A percentile compares a stretch with the other conserved stretches of the same genome.
These are phyloP conservation scores for Daucus carota DNA, from an alignment of 129 eudicot genomes.

Conservation along the genomic window DH1_v3.0 NC_030389.2:41486001-41486500, in stretches of 20 bases:
- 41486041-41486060: slow-evolving; percentile 35
- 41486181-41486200: slow-evolving; percentile 33
- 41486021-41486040: background rate
- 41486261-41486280: slow-evolving; percentile 73
- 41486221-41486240: slow-evolving; percentile 54
- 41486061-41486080: slow-evolving; percentile 42
- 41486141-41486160: slow-evolving; percentile 40
- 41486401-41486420: too few relatives aligned
- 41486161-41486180: slow-evolving; percentile 49
- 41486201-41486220: slow-evolving; percentile 48
- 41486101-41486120: slow-evolving; percentile 78
- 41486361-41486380: too few relatives aligned
- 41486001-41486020: too few relatives aligned
- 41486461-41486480: slow-evolving; percentile 24
- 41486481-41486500: slow-evolving; percentile 76
- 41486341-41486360: too few relatives aligned
- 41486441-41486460: background rate
- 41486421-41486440: too few relatives aligned
- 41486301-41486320: too few relatives aligned
- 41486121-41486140: slow-evolving; percentile 62
- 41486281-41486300: slow-evolving; percentile 29
- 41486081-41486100: slow-evolving; percentile 74
- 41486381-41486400: too few relatives aligned
- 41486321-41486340: too few relatives aligned
- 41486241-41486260: slow-evolving; percentile 62